These are phyloP conservation scores for Mycena vulgaris DNA, from an alignment of 768 basidiomycete genomes.

Conservation along the genomic window DNA sequence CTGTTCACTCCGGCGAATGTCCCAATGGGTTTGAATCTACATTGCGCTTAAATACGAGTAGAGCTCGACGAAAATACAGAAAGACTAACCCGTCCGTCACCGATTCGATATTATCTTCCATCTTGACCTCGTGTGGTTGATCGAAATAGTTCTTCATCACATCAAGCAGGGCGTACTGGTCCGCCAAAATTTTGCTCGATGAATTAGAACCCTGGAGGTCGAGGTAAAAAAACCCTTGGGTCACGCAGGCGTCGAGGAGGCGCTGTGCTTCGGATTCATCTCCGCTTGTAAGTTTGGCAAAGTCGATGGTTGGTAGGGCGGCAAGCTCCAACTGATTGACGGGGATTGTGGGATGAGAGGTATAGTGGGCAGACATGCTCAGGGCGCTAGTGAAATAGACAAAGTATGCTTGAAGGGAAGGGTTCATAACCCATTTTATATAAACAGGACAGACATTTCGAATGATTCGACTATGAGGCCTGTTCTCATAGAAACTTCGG, in stretches of 20 bases:
- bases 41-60: slow-evolving; percentile 2
- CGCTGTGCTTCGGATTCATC: slow-evolving; percentile 30
- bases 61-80: slow-evolving; percentile 6
- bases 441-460: slow-evolving; percentile 12
- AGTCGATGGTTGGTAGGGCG: slow-evolving; percentile 23
- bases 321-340: slow-evolving; percentile 16
- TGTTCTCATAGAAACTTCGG: slow-evolving; percentile 8
- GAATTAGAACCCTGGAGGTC: slow-evolving; percentile 26
- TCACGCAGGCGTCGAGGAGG: slow-evolving; percentile 30
- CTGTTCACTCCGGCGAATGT: slow-evolving; percentile 26
- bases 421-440: slow-evolving; percentile 10
- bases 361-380: slow-evolving; percentile 14
- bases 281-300: slow-evolving; percentile 12
- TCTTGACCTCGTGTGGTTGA: slow-evolving; percentile 32
- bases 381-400: slow-evolving; percentile 11
- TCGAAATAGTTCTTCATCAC: slow-evolving; percentile 35
- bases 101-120: slow-evolving; percentile 29
- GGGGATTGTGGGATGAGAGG: slow-evolving; percentile 17
- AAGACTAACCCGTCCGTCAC: slow-evolving; percentile 28
- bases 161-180: slow-evolving; percentile 29
- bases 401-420: background rate
- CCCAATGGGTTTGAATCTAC: slow-evolving; percentile 35
- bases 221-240: slow-evolving; percentile 36
- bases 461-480: slow-evolving; percentile 2
- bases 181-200: slow-evolving; percentile 24